Evolutionary conservation across 179 eudicot genomes (phyloP).

Genomic region (Patellifolia procumbens): DNA sequence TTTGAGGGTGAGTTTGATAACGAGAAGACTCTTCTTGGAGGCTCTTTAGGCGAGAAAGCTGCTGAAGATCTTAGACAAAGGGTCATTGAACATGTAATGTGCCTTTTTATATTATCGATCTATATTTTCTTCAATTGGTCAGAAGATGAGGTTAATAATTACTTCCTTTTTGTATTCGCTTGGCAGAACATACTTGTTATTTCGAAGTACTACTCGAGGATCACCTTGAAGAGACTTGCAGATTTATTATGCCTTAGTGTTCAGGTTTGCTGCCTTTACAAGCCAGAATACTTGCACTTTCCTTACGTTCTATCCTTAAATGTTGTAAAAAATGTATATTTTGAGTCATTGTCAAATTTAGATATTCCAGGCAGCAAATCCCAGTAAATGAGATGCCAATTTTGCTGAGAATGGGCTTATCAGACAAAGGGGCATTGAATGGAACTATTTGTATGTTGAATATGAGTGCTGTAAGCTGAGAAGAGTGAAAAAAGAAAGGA

Average conservation of each 20-base stretch:
- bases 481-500: neutral
- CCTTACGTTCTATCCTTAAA: neutral
- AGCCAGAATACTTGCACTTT: conserved; percentile 2
- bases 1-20: conserved; percentile 82
- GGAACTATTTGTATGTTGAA: neutral
- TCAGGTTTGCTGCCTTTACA: conserved; percentile 50
- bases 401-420: no score
- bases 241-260: conserved; percentile 72
- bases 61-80: conserved; percentile 90
- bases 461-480: neutral
- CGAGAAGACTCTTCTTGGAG: conserved; percentile 84
- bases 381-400: neutral
- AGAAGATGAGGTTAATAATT: neutral
- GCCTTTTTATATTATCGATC: conserved; percentile 12
- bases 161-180: conserved; percentile 11
- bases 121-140: neutral
- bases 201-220: conserved; percentile 85
- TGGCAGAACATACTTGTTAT: conserved; percentile 92
- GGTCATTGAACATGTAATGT: conserved; percentile 96
- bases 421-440: no score
- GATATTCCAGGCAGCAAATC: neutral
- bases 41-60: conserved; percentile 84
- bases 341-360: neutral
- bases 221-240: conserved; percentile 85
- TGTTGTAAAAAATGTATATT: neutral